Evolutionary conservation across 305 asterid species (phyloP).

Genomic region (Fraxinus paxiana): DNA sequence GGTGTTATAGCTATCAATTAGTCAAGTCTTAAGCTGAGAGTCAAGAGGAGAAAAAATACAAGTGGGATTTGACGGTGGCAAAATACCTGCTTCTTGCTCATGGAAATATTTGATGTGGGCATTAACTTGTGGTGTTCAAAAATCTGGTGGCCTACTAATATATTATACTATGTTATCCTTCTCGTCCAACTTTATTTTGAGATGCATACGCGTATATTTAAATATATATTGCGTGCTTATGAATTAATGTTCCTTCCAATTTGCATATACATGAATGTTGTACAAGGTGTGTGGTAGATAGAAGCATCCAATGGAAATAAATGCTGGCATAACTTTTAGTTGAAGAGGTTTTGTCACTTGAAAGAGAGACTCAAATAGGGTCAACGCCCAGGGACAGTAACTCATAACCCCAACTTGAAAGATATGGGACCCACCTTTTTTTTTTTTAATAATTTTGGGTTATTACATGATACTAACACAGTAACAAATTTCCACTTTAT

Average conservation of each 20-base stretch:
- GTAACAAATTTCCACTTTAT: background rate
- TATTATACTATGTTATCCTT: background rate
- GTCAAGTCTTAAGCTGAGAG: background rate
- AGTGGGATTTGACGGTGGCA: background rate
- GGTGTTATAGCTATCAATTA: background rate
- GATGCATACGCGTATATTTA: background rate
- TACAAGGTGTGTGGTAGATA: background rate
- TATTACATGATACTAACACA: background rate
- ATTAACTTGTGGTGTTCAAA: background rate
- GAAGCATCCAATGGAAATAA: background rate
- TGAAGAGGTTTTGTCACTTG: background rate
- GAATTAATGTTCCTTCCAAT: background rate
- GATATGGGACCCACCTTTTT: background rate
- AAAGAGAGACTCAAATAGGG: conserved; percentile 8
- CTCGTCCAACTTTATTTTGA: background rate
- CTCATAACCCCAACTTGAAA: background rate
- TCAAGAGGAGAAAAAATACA: background rate
- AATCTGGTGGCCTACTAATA: background rate
- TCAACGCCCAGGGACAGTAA: background rate
- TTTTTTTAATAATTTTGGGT: too few species aligned
- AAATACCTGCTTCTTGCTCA: background rate
- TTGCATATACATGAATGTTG: background rate
- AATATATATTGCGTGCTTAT: background rate
- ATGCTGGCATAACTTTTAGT: background rate
- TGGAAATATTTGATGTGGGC: background rate